A percentile compares a stretch with the other conserved stretches of the same genome.
Evolutionary conservation across 371 early-diverging fungal genomes (phyloP).

Genomic region (Capniomyces stellatus): DNA sequence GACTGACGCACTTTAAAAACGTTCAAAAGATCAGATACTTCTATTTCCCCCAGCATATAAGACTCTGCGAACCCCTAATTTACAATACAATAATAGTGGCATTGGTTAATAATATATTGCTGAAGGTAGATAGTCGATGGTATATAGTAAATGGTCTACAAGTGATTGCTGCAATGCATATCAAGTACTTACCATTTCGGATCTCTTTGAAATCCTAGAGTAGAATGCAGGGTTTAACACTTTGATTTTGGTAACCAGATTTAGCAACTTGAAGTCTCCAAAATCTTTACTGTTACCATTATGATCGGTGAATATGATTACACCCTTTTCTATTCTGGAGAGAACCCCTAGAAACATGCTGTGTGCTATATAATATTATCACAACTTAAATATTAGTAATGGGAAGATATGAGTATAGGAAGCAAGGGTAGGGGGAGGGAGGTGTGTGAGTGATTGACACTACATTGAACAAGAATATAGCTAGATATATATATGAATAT

Average conservation of each 20-base stretch:
- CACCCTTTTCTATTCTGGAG: not conserved
- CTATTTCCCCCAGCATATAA: conserved; percentile 40
- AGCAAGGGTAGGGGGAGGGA: too few species aligned
- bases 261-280: not conserved
- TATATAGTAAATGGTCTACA: not conserved
- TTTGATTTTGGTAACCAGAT: not conserved
- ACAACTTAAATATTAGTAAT: too few species aligned
- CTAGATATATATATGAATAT: too few species aligned
- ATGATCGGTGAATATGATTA: not conserved
- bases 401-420: too few species aligned
- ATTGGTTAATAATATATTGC: too few species aligned
- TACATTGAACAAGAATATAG: too few species aligned
- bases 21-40: conserved; percentile 25
- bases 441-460: too few species aligned
- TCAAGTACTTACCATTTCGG: not conserved
- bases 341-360: too few species aligned
- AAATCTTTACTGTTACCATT: not conserved
- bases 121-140: too few species aligned
- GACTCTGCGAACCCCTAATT: conserved; percentile 41
- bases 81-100: not conserved
- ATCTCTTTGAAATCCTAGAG: not conserved
- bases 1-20: conserved; percentile 27
- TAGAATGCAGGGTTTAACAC: not conserved
- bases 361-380: too few species aligned
- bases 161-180: not conserved